Conservation (phyloP, 306 rosid species). For the Pueraria montana region DNA sequence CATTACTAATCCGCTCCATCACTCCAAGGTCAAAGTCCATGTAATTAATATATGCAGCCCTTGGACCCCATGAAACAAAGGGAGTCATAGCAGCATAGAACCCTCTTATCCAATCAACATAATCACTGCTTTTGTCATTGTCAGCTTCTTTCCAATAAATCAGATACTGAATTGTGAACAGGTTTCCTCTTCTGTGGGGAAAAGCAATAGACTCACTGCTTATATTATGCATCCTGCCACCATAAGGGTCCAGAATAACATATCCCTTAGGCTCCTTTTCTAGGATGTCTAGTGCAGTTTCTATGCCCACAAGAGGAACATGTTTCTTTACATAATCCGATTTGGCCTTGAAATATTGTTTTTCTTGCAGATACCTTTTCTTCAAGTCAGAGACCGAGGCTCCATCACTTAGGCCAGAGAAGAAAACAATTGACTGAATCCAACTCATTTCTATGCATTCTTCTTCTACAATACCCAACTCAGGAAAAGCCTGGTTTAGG, state of each 20-base stretch:
- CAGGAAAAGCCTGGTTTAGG: constrained; percentile 60
- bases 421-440: constrained; percentile 76
- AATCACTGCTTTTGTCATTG: constrained; percentile 56
- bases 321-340: constrained; percentile 65
- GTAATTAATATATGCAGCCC: constrained; percentile 83
- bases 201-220: constrained; percentile 76
- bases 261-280: constrained; percentile 73
- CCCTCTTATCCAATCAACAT: constrained; percentile 71
- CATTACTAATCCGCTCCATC: constrained; percentile 42
- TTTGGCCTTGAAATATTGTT: constrained; percentile 76
- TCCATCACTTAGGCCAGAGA: constrained; percentile 64
- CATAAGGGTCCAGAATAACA: constrained; percentile 73
- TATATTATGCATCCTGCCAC: constrained; percentile 72
- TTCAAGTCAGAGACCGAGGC: constrained; percentile 59
- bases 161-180: constrained; percentile 74
- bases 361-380: constrained; percentile 58
- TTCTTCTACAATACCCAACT: constrained; percentile 56
- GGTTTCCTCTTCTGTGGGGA: constrained; percentile 79
- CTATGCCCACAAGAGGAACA: constrained; percentile 61
- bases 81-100: constrained; percentile 67
- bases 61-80: constrained; percentile 77
- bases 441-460: constrained; percentile 80
- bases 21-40: constrained; percentile 81
- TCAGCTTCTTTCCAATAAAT: constrained; percentile 69
- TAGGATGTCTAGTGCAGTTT: constrained; percentile 54